These are phyloP conservation scores for Gorgonomyces haynaldii DNA, from an alignment of 192 early-diverging fungal species.

Conservation along the genomic window DNA sequence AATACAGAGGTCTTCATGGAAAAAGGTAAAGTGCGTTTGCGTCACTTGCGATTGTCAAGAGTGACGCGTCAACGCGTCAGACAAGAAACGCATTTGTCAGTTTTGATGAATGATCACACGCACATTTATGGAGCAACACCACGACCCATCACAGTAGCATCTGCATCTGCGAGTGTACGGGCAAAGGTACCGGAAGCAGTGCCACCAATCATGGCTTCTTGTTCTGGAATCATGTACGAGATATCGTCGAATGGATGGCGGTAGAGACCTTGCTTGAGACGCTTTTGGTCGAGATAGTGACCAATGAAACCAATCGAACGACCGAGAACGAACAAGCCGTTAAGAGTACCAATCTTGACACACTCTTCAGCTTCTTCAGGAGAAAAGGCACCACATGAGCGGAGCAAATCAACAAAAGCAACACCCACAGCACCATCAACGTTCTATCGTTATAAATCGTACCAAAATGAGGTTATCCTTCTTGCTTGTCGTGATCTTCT, in stretches of 20 bases:
- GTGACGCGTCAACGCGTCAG: too few relatives aligned
- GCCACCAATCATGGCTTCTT: background rate
- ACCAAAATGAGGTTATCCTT: slow-evolving; percentile 96
- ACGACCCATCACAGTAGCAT: background rate
- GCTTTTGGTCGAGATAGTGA: slow-evolving; percentile 94
- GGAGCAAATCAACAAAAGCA: slow-evolving; percentile 87
- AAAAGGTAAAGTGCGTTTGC: too few relatives aligned
- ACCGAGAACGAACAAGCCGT: slow-evolving; percentile 93
- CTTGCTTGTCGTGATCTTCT: slow-evolving; percentile 91
- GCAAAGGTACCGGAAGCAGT: background rate
- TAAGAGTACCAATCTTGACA: slow-evolving; percentile 85
- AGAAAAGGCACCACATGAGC: slow-evolving; percentile 86
- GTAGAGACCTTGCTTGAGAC: slow-evolving; percentile 97
- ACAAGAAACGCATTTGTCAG: too few relatives aligned
- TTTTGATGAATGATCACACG: too few relatives aligned
- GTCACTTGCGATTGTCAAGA: too few relatives aligned
- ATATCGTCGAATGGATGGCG: slow-evolving; percentile 68
- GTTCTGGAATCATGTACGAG: slow-evolving; percentile 7
- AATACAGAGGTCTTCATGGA: too few relatives aligned
- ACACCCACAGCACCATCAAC: slow-evolving; percentile 92
- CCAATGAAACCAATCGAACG: slow-evolving; percentile 95
- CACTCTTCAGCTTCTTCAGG: slow-evolving; percentile 93
- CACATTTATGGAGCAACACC: too few relatives aligned
- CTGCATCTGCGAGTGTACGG: slow-evolving; percentile 3
- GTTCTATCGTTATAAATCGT: too few relatives aligned